Conservation (phyloP, 2,329 filamentous ascomycete species). For the Phaeophleospora eucalypticola region DNA sequence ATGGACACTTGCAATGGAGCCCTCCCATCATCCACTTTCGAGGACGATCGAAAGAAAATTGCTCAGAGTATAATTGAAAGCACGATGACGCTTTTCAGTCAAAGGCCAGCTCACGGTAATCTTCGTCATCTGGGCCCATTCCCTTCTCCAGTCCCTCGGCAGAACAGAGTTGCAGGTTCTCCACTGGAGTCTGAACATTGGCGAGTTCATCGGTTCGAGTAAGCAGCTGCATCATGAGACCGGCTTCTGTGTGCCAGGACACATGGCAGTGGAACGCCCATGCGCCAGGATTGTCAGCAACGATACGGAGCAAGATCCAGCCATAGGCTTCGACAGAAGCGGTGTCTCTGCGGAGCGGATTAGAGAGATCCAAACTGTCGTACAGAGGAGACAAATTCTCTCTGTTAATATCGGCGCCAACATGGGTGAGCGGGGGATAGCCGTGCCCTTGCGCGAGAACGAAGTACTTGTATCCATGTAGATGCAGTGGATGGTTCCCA, state of each 20-base stretch:
- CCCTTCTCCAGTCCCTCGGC: slow-evolving; percentile 48
- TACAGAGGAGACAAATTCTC: slow-evolving; percentile 30
- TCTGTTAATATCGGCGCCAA: slow-evolving; percentile 21
- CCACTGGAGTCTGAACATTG: slow-evolving; percentile 42
- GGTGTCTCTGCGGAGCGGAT: slow-evolving; percentile 51
- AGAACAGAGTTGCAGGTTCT: slow-evolving; percentile 47
- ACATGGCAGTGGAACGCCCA: slow-evolving; percentile 60
- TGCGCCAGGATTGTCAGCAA: slow-evolving; percentile 55
- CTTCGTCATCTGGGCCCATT: slow-evolving; percentile 47
- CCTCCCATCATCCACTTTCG: too few relatives aligned
- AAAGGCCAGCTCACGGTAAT: slow-evolving; percentile 20
- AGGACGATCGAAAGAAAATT: too few relatives aligned
- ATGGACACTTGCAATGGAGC: too few relatives aligned
- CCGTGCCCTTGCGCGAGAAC: slow-evolving; percentile 35
- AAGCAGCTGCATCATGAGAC: slow-evolving; percentile 58
- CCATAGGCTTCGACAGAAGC: slow-evolving; percentile 52
- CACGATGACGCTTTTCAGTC: too few relatives aligned
- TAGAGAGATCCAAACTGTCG: slow-evolving; percentile 34
- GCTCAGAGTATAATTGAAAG: too few relatives aligned
- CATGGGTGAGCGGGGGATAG: slow-evolving; percentile 26
- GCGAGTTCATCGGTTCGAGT: slow-evolving; percentile 46
- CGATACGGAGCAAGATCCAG: slow-evolving; percentile 53
- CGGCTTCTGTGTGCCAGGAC: slow-evolving; percentile 56
- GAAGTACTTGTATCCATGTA: slow-evolving; percentile 37
- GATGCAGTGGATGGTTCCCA: slow-evolving; percentile 34